A percentile compares a stretch with the other conserved stretches of the same genome.
phyloP scores from a whole-genome alignment of 257 asterid genomes.

The Solanum paucissectum region DNA sequence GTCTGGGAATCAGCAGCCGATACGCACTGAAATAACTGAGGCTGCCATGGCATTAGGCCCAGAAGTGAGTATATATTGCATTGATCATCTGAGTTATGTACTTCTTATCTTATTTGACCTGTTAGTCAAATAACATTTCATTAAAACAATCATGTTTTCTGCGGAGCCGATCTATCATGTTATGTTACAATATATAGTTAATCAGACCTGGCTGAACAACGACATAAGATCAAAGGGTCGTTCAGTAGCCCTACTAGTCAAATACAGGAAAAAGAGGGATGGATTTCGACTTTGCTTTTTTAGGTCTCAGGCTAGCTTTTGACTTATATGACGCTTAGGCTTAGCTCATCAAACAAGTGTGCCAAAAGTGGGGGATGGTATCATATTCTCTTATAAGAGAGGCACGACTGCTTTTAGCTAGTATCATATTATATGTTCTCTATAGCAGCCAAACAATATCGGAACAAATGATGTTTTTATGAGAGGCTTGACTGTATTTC shows the following conservation, averaged over 20 bases:
- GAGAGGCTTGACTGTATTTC: neutral
- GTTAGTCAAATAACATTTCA: neutral
- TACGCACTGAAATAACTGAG: slow-evolving; percentile 88
- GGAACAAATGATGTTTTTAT: neutral
- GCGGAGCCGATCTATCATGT: neutral
- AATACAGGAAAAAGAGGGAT: neutral
- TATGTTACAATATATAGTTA: neutral
- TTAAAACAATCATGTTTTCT: neutral
- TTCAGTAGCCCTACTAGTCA: neutral
- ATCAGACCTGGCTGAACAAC: neutral
- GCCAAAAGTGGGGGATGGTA: too few relatives aligned
- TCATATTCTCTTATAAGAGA: neutral
- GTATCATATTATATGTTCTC: neutral
- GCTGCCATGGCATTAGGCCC: slow-evolving; percentile 95
- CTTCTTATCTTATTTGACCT: neutral
- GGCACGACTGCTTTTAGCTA: neutral
- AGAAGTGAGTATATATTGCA: slow-evolving; percentile 41
- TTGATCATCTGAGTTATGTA: neutral
- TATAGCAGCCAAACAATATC: neutral
- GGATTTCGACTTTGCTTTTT: neutral
- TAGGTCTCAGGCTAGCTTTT: neutral
- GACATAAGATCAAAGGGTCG: neutral
- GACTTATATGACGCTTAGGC: neutral
- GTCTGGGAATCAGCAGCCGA: slow-evolving; percentile 90
- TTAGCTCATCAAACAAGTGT: too few relatives aligned